Percentiles rank a stretch among this genome's conserved stretches.
Conservation (phyloP, 116 monocot species). For the Papilionanthe hybrid region DNA sequence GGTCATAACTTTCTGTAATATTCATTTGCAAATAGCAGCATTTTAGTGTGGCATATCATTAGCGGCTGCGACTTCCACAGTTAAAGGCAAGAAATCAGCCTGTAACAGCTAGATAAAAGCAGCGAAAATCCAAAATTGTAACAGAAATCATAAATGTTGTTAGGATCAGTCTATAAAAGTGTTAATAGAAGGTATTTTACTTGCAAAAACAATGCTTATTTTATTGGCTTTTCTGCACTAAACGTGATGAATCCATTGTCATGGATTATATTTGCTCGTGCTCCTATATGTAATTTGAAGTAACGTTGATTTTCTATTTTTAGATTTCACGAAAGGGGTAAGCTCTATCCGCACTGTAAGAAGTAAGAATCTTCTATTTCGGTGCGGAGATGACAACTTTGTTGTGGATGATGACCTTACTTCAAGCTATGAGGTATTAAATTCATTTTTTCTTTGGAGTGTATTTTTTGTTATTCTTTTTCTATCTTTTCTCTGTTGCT, state of each 20-base stretch:
- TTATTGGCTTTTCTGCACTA: background rate
- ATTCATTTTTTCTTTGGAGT: background rate
- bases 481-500: background rate
- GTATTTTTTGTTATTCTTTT: background rate
- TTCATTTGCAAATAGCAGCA: too few relatives aligned
- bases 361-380: constrained; percentile 47
- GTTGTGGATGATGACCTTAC: constrained; percentile 58
- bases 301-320: background rate
- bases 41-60: too few relatives aligned
- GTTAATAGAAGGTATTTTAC: background rate
- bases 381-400: constrained; percentile 63
- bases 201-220: background rate
- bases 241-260: background rate
- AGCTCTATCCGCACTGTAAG: constrained; percentile 45
- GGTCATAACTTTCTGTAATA: too few relatives aligned
- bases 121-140: too few relatives aligned
- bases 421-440: constrained; percentile 58
- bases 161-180: too few relatives aligned
- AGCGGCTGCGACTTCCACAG: too few relatives aligned
- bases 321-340: constrained; percentile 60
- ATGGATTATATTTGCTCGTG: background rate
- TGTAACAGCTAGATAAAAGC: too few relatives aligned
- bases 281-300: background rate
- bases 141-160: too few relatives aligned
- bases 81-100: too few relatives aligned